These are phyloP conservation scores for Echinochloa phyllopogon DNA, from an alignment of 176 grass and related monocot genomes.

Conservation along the genomic window DNA sequence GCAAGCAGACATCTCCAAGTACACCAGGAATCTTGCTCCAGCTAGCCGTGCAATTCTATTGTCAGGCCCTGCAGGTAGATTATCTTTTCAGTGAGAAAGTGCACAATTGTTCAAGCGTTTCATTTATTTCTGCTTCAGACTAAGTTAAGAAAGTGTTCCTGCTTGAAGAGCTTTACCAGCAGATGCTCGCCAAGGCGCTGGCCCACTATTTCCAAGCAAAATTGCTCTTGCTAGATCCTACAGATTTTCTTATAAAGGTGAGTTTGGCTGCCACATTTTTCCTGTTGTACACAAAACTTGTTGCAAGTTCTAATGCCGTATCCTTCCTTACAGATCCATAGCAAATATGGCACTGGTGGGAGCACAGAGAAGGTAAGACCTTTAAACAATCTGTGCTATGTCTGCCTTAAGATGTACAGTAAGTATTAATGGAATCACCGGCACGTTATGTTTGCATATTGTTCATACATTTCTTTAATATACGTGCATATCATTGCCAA, in stretches of 20 bases:
- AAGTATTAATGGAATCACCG: neutral
- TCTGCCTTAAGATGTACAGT: neutral
- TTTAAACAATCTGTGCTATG: neutral
- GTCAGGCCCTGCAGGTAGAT: constrained; percentile 89
- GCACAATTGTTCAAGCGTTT: neutral
- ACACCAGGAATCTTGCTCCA: constrained; percentile 91
- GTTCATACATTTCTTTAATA: neutral
- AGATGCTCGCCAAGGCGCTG: constrained; percentile 93
- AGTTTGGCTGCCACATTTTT: constrained; percentile 16
- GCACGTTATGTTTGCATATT: neutral
- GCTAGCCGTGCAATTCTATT: constrained; percentile 87
- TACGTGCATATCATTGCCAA: neutral
- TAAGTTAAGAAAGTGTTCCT: constrained; percentile 40
- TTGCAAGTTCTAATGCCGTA: neutral
- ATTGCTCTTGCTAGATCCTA: constrained; percentile 85
- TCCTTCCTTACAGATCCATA: constrained; percentile 62
- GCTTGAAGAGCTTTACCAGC: constrained; percentile 93
- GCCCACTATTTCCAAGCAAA: constrained; percentile 89
- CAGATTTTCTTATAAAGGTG: constrained; percentile 90
- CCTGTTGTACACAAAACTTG: neutral
- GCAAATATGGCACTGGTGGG: constrained; percentile 70
- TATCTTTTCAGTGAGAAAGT: neutral
- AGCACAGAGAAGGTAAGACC: constrained; percentile 57
- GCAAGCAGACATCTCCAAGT: constrained; percentile 80
- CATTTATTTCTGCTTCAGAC: constrained; percentile 11